Evolutionary conservation across 495 filamentous ascomycete species (phyloP).

Genomic region (Immersiella caudata): DNA sequence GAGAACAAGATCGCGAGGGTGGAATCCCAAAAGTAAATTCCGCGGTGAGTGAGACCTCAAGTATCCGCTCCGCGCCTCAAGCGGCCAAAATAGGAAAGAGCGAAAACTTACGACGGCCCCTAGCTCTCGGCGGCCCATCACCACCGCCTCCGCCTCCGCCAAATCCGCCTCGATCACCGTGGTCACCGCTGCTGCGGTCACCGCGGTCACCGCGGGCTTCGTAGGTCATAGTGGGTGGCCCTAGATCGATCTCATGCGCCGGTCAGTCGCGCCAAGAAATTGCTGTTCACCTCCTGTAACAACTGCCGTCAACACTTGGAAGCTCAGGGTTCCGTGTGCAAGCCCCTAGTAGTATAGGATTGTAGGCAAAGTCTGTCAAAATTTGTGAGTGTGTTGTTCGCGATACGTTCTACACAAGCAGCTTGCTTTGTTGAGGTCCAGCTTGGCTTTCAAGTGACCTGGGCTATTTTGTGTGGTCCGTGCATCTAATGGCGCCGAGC

Average conservation of each 20-base stretch:
- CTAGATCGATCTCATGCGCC: constrained; percentile 9
- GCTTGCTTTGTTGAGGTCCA: background rate
- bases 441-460: background rate
- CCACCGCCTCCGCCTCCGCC: constrained; percentile 17
- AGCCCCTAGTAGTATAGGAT: background rate
- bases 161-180: constrained; percentile 22
- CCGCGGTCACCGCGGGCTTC: constrained; percentile 47
- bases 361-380: background rate
- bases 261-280: background rate
- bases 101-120: constrained; percentile 31
- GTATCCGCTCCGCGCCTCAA: background rate
- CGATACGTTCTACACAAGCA: background rate
- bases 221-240: constrained; percentile 43
- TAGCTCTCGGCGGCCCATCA: constrained; percentile 32
- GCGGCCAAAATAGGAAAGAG: constrained; percentile 4
- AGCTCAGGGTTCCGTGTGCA: background rate
- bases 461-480: background rate
- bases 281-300: background rate
- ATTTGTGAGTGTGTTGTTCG: background rate
- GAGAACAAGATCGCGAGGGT: background rate
- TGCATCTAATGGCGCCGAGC: background rate
- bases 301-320: background rate
- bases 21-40: background rate
- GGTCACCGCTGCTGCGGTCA: constrained; percentile 30
- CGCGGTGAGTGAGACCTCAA: background rate